Conservation (phyloP, 202 grass and related monocot species). For the Musa balbisiana region DNA sequence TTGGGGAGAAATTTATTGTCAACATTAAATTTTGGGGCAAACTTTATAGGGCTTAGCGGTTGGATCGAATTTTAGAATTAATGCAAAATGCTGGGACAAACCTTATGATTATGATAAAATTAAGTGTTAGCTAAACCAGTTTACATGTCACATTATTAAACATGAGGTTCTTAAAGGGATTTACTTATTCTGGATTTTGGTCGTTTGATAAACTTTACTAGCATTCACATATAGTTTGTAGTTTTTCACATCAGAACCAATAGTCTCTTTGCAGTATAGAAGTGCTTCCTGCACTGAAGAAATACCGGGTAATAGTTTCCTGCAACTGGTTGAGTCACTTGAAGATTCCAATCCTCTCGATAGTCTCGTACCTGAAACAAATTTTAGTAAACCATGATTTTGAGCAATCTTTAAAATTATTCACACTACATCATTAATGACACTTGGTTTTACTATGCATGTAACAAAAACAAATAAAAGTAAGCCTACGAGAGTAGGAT, state of each 20-base stretch:
- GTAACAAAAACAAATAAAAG: not conserved
- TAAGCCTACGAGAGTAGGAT: too few relatives aligned
- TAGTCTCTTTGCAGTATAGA: not conserved
- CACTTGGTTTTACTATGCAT: not conserved
- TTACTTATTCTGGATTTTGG: not conserved
- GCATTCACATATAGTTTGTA: not conserved
- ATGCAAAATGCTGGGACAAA: not conserved
- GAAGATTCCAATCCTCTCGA: slow-evolving; percentile 85
- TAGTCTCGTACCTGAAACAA: slow-evolving; percentile 65
- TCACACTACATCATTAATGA: not conserved
- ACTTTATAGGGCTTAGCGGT: too few relatives aligned
- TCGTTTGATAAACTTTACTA: not conserved
- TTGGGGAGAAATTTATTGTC: too few relatives aligned
- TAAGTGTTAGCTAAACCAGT: not conserved
- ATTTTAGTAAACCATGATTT: slow-evolving; percentile 21
- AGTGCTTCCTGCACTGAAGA: not conserved
- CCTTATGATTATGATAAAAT: not conserved
- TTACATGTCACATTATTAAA: not conserved
- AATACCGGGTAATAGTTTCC: slow-evolving; percentile 94
- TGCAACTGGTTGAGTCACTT: slow-evolving; percentile 74
- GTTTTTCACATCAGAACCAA: not conserved
- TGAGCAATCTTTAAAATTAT: not conserved
- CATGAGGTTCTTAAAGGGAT: not conserved
- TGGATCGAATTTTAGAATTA: not conserved
- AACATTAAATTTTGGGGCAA: too few relatives aligned